These are phyloP conservation scores for Dendrocalamus latiflorus DNA, from an alignment of 202 grass and related monocot species.

Conservation along the genomic window DNA sequence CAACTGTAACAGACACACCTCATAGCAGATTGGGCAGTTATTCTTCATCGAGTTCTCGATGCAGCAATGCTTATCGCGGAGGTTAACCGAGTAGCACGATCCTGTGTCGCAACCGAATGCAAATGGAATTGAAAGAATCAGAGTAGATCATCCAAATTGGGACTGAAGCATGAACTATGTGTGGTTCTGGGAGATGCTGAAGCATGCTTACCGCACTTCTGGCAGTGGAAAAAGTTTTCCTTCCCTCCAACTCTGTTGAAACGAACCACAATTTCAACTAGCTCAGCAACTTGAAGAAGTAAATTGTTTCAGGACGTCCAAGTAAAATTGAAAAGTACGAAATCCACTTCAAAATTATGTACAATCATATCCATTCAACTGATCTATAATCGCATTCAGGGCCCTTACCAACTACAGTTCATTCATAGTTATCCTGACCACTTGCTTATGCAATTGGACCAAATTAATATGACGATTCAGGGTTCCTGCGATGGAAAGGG, in stretches of 20 bases:
- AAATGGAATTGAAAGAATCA: not conserved
- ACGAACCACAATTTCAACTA: constrained; percentile 22
- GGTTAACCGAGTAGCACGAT: constrained; percentile 65
- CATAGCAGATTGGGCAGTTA: constrained; percentile 92
- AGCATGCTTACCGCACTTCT: constrained; percentile 64
- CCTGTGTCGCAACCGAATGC: constrained; percentile 11
- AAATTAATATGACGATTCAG: not conserved
- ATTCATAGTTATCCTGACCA: not conserved
- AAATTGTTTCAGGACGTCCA: not conserved
- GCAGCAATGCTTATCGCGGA: constrained; percentile 63
- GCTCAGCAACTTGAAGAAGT: not conserved
- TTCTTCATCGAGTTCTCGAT: constrained; percentile 95
- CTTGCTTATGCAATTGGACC: not conserved
- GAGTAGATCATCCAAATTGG: not conserved
- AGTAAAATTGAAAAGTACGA: not conserved
- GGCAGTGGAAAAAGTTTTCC: constrained; percentile 86
- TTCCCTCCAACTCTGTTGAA: constrained; percentile 63
- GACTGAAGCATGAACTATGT: not conserved
- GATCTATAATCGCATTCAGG: not conserved
- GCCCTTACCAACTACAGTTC: not conserved
- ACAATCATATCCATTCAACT: not conserved
- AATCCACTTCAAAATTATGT: not conserved
- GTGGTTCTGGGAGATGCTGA: not conserved
- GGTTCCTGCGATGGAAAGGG: not conserved
- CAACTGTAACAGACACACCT: constrained; percentile 30